Evolutionary conservation across 768 basidiomycete genomes (phyloP), one percentile per base, ranked within the genome.

Genomic region (Mycena olivaceomarginata): DNA sequence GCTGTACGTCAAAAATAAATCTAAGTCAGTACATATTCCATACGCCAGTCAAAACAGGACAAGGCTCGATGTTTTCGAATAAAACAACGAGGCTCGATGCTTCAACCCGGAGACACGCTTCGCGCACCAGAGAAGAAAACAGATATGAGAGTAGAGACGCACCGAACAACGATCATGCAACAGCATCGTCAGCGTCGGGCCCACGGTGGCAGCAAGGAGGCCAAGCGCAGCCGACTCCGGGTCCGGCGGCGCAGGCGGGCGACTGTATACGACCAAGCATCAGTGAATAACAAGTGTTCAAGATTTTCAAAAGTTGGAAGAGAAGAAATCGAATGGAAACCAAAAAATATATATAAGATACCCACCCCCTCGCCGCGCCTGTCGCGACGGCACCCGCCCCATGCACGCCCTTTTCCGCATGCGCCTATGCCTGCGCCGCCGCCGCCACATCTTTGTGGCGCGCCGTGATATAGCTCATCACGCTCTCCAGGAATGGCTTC

Each of bases 161-260:
- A 57, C 69, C 74, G 20, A 99, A 95, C 94, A 99, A 98, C 43
- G 96, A 82, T 99, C 98, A 85, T 99, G 98, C 75, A 99, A 89
- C 43, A 98, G 90, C 83, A 98, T 97, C 0, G 98, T 99, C 51
- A 99, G 88, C 85, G 97, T 98, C 4, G 97, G 97, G 0, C 98
- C 98, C 39, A 99, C 97, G 7, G 98, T 96, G 0, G 93, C 92
- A 0, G 98, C n/a, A n/a, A n/a, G n/a, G n/a, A n/a, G n/a, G n/a
- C n/a, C 97, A 70, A 99, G 92, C 84, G 98, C 99, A 88, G 98
- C 97, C 82, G 99, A 99, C 75, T 99, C 96, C 0, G 98, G 95
- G 81, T 97, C 97, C 84, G n/a, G n/a, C n/a, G n/a, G 98, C 1
- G 96, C 95, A 1, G 97, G 93, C 1, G 78, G 39, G 48, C 75